Conservation (phyloP, 2,329 filamentous ascomycete genomes). For the Furcasterigmium furcatum region DNA sequence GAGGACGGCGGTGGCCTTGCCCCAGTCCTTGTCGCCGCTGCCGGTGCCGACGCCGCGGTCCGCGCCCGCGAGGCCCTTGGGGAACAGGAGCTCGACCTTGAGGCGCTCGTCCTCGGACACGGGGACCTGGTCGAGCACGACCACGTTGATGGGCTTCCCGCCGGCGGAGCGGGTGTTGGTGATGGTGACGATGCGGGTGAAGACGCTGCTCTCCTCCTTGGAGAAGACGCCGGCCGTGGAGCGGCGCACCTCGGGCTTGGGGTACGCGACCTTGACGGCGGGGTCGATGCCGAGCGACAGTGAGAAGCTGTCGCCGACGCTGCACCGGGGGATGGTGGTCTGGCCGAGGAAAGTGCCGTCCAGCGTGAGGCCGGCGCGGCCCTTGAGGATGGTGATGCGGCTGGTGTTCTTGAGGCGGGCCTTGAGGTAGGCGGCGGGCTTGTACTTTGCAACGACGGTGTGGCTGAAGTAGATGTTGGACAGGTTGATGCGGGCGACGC, state of each 20-base stretch:
- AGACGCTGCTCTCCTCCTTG: slow-evolving; percentile 50
- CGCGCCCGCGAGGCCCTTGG: slow-evolving; percentile 40
- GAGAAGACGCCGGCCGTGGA: slow-evolving; percentile 48
- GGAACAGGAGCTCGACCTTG: slow-evolving; percentile 45
- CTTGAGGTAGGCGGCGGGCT: slow-evolving; percentile 56
- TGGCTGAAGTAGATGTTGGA: slow-evolving; percentile 50
- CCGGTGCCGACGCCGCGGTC: slow-evolving; percentile 19
- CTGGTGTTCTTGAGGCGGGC: slow-evolving; percentile 54
- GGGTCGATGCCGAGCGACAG: slow-evolving; percentile 59
- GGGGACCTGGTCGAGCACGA: slow-evolving; percentile 58
- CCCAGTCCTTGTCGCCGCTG: slow-evolving; percentile 41
- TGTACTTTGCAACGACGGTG: slow-evolving; percentile 58
- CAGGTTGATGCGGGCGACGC: slow-evolving; percentile 53
- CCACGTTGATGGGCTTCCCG: slow-evolving; percentile 37
- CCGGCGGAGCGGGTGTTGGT: slow-evolving; percentile 43
- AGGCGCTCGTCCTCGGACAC: slow-evolving; percentile 59
- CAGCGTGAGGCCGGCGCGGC: slow-evolving; percentile 55
- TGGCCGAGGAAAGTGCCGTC: slow-evolving; percentile 62
- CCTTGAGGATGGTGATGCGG: slow-evolving; percentile 52
- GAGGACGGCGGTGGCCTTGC: slow-evolving; percentile 47
- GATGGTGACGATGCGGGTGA: slow-evolving; percentile 44
- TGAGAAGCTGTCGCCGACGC: slow-evolving; percentile 48
- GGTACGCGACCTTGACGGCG: slow-evolving; percentile 50
- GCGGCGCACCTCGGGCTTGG: slow-evolving; percentile 50
- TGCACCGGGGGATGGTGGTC: slow-evolving; percentile 51